These are phyloP conservation scores for Kappamyces sp. DNA, from an alignment of 192 early-diverging fungal species.

Conservation along the genomic window DNA sequence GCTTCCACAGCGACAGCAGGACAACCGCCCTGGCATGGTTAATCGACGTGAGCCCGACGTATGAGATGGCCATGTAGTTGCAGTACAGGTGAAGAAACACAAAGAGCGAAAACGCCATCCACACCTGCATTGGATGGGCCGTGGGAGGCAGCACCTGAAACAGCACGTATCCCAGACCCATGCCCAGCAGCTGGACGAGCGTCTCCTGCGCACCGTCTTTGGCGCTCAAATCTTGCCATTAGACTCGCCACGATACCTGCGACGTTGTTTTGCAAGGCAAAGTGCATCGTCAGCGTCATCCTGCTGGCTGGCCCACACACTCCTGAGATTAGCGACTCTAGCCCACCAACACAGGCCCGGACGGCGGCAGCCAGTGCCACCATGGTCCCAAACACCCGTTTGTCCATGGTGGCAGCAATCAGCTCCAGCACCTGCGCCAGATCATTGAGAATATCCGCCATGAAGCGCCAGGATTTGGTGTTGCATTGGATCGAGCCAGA, in stretches of 20 bases:
- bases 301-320: constrained; percentile 35
- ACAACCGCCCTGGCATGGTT: too few relatives aligned
- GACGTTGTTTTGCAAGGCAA: constrained; percentile 32
- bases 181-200: constrained; percentile 32
- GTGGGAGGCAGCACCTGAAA: too few relatives aligned
- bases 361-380: constrained; percentile 11
- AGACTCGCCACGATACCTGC: constrained; percentile 2
- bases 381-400: constrained; percentile 18
- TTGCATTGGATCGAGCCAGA: constrained; percentile 31
- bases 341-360: constrained; percentile 22
- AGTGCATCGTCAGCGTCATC: constrained; percentile 36
- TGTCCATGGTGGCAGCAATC: constrained; percentile 12
- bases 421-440: constrained; percentile 26
- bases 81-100: too few relatives aligned
- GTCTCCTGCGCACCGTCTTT: constrained; percentile 48
- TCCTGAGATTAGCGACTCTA: constrained; percentile 25
- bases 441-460: constrained; percentile 43
- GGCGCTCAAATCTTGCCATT: constrained; percentile 30
- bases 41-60: too few relatives aligned
- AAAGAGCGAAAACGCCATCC: too few relatives aligned
- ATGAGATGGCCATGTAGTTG: too few relatives aligned
- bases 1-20: too few relatives aligned
- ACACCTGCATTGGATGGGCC: too few relatives aligned
- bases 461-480: constrained; percentile 34
- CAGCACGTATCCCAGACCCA: constrained; percentile 16